A percentile compares a stretch with the other conserved stretches of the same genome.
phyloP scores from a whole-genome alignment of 2,329 filamentous ascomycete genomes.

The Pseudogymnoascus sp. region DNA sequence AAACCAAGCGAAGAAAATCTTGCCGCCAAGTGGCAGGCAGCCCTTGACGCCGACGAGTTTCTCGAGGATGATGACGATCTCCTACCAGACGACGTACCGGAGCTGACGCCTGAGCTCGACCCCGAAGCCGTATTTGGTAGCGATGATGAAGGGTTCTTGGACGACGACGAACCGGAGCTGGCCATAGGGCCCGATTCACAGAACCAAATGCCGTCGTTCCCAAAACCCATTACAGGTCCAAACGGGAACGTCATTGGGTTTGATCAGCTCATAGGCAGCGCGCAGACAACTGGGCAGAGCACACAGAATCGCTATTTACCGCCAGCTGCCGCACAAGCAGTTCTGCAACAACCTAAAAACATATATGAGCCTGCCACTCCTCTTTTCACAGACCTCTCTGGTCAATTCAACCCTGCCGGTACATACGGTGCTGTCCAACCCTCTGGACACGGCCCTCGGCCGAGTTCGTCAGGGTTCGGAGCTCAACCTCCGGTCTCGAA shows the following conservation, averaged over 20 bases:
- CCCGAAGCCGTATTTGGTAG: conserved; percentile 65
- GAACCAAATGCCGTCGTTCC: conserved; percentile 21
- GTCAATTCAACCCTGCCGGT: conserved; percentile 19
- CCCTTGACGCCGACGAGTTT: conserved; percentile 66
- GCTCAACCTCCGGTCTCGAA: conserved; percentile 25
- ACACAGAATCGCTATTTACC: conserved; percentile 25
- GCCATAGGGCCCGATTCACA: conserved; percentile 23
- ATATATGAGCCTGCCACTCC: conserved; percentile 24
- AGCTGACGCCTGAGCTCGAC: conserved; percentile 46
- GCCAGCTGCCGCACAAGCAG: conserved; percentile 14
- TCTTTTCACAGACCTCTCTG: conserved; percentile 26
- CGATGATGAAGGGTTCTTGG: conserved; percentile 78
- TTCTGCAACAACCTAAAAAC: conserved; percentile 16
- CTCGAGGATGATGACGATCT: conserved; percentile 50
- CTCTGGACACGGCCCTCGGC: neutral
- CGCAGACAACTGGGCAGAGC: conserved; percentile 15
- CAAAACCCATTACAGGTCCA: conserved; percentile 21
- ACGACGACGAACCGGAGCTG: conserved; percentile 38
- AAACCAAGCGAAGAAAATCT: conserved; percentile 50
- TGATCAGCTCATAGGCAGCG: conserved; percentile 15
- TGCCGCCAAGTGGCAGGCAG: conserved; percentile 75
- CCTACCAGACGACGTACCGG: conserved; percentile 45
- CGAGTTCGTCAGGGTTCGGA: neutral
- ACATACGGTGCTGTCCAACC: conserved; percentile 15
- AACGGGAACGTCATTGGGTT: conserved; percentile 28